Percentiles rank a stretch among this genome's conserved stretches.
Conservation (phyloP, 345 rosid genomes). For the Viola odorata region DNA sequence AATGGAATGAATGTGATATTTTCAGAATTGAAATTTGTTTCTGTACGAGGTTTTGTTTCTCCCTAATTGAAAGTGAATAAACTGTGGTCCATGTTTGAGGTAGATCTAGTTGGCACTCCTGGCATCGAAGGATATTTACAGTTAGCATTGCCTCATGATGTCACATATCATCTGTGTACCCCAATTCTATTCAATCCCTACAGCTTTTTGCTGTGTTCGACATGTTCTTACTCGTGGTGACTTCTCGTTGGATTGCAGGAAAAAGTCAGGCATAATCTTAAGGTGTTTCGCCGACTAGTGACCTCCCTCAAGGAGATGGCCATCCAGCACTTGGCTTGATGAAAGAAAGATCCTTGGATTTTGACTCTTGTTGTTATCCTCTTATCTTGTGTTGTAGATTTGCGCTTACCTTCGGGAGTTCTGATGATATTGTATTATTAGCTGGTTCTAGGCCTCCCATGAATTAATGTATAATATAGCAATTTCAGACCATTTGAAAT, state of each 20-base stretch:
- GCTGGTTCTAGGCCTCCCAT: too few species aligned
- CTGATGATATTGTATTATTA: too few species aligned
- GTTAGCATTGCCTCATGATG: too few species aligned
- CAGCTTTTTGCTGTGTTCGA: too few species aligned
- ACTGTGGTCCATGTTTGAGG: too few species aligned
- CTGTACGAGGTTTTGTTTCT: too few species aligned
- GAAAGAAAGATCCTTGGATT: neutral
- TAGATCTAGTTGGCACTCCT: neutral
- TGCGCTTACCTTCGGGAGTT: neutral
- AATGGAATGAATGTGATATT: too few species aligned
- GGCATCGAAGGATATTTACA: neutral
- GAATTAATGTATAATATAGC: too few species aligned
- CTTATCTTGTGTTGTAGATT: neutral
- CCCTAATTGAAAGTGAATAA: too few species aligned
- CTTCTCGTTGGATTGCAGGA: conserved; percentile 41
- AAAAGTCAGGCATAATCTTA: conserved; percentile 66
- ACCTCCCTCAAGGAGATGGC: conserved; percentile 69
- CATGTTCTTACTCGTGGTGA: neutral
- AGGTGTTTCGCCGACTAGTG: conserved; percentile 72
- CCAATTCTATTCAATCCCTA: too few species aligned
- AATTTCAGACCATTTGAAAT: too few species aligned
- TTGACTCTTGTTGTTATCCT: neutral
- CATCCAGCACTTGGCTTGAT: conserved; percentile 41
- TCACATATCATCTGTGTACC: neutral
- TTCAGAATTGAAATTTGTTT: too few species aligned